Evolutionary conservation across 805 yeast genomes (phyloP).

Genomic region (Saccharomycopsis sp.): DNA sequence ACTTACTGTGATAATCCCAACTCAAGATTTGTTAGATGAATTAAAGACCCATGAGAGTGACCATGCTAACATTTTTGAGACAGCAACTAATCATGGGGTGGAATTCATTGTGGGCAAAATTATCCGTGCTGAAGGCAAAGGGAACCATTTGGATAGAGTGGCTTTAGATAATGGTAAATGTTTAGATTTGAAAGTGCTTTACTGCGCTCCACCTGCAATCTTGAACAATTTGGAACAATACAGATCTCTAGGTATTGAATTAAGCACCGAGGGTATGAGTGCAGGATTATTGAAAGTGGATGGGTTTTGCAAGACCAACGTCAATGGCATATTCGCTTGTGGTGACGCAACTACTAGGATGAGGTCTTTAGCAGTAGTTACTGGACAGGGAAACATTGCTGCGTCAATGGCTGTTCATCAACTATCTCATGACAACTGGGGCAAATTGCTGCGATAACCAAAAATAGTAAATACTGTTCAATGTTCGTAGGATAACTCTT

Average conservation of each 20-base stretch:
- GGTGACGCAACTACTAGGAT: background rate
- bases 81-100: background rate
- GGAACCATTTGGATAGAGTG: background rate
- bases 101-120: background rate
- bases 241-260: constrained; percentile 9
- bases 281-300: constrained; percentile 11
- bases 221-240: constrained; percentile 5
- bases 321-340: background rate
- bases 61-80: background rate
- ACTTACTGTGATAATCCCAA: constrained; percentile 10
- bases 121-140: background rate
- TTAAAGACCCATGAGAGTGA: no score
- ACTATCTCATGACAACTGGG: no score
- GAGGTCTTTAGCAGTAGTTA: background rate
- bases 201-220: background rate
- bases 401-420: background rate
- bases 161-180: constrained; percentile 1
- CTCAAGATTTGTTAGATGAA: background rate
- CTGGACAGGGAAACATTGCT: background rate
- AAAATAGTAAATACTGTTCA: no score
- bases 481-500: no score
- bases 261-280: no score
- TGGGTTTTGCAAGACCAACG: background rate
- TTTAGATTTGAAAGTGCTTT: constrained; percentile 8
- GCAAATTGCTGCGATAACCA: no score